These are phyloP conservation scores for Crepidotus variabilis DNA, from an alignment of 768 basidiomycete genomes.

Conservation along the genomic window DNA sequence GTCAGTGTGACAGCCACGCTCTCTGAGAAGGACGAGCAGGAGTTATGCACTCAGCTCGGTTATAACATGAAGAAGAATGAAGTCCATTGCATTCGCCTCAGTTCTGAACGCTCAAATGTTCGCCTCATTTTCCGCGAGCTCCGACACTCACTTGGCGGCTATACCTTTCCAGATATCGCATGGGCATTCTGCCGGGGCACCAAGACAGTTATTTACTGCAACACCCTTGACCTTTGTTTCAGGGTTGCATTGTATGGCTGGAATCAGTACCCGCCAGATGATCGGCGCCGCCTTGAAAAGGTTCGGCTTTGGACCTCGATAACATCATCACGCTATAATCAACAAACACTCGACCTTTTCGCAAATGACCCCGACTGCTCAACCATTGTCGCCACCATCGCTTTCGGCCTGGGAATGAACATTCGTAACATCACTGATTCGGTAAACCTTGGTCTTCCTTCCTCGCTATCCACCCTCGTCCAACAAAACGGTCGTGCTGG, in stretches of 20 bases:
- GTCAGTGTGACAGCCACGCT: conserved; percentile 15
- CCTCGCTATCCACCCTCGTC: conserved; percentile 9
- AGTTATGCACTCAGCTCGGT: conserved; percentile 6
- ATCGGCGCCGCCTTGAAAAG: conserved; percentile 2
- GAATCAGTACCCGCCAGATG: conserved; percentile 7
- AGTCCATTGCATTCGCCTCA: conserved; percentile 9
- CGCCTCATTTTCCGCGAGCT: conserved; percentile 11
- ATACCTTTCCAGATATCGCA: conserved; percentile 14
- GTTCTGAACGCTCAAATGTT: conserved; percentile 14
- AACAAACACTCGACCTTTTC: conserved; percentile 12
- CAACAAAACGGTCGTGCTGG: conserved; percentile 18
- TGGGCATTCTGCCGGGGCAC: conserved; percentile 15
- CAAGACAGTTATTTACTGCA: conserved; percentile 17
- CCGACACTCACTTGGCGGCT: conserved; percentile 8
- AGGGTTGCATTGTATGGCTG: conserved; percentile 16
- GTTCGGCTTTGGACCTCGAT: conserved; percentile 17
- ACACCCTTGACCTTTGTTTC: conserved; percentile 14
- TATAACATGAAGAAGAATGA: conserved; percentile 4
- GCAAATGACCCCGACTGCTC: conserved; percentile 8
- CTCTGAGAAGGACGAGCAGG: background rate
- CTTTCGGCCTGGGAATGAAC: conserved; percentile 21
- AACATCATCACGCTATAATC: conserved; percentile 14
- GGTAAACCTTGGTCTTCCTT: conserved; percentile 17
- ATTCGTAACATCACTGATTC: conserved; percentile 13
- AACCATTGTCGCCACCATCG: conserved; percentile 15